These are phyloP conservation scores for Medicago arabica DNA, from an alignment of 306 rosid genomes.

Conservation along the genomic window DNA sequence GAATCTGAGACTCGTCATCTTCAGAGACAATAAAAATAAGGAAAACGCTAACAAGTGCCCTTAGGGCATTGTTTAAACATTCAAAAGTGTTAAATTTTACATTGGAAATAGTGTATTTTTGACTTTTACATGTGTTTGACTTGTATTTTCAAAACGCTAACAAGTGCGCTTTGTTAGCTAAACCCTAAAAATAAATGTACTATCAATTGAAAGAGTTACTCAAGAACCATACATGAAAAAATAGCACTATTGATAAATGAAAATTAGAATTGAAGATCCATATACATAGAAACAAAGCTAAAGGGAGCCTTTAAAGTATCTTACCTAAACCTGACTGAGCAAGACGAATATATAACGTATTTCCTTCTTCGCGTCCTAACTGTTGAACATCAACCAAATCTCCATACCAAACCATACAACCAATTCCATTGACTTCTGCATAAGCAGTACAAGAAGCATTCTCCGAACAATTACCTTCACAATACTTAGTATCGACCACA, in stretches of 20 bases:
- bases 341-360: conserved; percentile 60
- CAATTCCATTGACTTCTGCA: conserved; percentile 63
- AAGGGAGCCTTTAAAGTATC: background rate
- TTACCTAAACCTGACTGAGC: conserved; percentile 67
- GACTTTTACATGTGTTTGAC: too few relatives aligned
- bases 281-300: background rate
- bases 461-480: conserved; percentile 52
- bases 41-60: too few relatives aligned
- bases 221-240: conserved; percentile 18
- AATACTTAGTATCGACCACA: conserved; percentile 23
- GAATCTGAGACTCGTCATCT: too few relatives aligned
- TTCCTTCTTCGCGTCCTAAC: conserved; percentile 48
- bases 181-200: too few relatives aligned
- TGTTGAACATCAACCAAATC: conserved; percentile 60
- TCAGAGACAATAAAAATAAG: background rate
- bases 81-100: too few relatives aligned
- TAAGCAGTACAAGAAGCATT: conserved; percentile 65
- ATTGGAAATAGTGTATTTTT: too few relatives aligned
- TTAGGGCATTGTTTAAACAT: too few relatives aligned
- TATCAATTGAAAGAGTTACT: conserved; percentile 11
- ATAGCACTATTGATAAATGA: background rate
- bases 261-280: background rate
- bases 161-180: too few relatives aligned
- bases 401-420: conserved; percentile 71
- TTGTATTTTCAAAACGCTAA: too few relatives aligned